Evolutionary conservation across 805 yeast genomes (phyloP), one percentile per base, ranked within the genome.

Genomic region (Cyberlindnera galapagoensis): DNA sequence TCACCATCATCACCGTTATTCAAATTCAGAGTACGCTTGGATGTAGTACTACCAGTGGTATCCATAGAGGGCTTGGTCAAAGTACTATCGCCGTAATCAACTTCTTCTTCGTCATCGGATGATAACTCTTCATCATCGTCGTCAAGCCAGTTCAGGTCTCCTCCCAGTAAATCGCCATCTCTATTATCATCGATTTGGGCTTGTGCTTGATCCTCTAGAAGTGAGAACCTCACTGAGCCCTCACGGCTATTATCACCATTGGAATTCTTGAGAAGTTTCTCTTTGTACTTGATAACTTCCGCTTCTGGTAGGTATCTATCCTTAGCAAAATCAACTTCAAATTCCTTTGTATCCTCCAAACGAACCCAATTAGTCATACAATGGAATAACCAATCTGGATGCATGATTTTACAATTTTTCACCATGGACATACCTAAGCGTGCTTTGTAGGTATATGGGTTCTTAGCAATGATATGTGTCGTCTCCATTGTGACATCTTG

Each of bases 301-400:
- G 59, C 65, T 3, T 63, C 62, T 53, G 22, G 67, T 11, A 67
- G 51, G 51, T 69, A 53, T 22, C 62, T 65, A 2, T 67, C 69
- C 14, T 67, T 65, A 5, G 64, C 66, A n/a, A 73, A 69, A 6
- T 67, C 58, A 13, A 87, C 62, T 24, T 65, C 53, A 50, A 65
- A 88, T 4, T 70, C 74, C 3, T 53, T 62, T 42, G 80, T 92
- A 12, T 77, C 94, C 13, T 78, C 75, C 0, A 77, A 78, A 28
- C 69, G 70, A 34, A 65, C 63, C 97, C 97, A 90, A 17, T 69
- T 59, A 7, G 87, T 76, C 43, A 90, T 64, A 55, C 96, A 83
- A 22, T 80, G 77, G 60, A 88, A 88, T 3, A 90, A 59, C 98
- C 98, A 90, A 48, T 84, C 92, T 3, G 94, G 88, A 48, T 78